phyloP scores from a whole-genome alignment of 2,329 filamentous ascomycete genomes.

The Cytospora schulzeri region DNA sequence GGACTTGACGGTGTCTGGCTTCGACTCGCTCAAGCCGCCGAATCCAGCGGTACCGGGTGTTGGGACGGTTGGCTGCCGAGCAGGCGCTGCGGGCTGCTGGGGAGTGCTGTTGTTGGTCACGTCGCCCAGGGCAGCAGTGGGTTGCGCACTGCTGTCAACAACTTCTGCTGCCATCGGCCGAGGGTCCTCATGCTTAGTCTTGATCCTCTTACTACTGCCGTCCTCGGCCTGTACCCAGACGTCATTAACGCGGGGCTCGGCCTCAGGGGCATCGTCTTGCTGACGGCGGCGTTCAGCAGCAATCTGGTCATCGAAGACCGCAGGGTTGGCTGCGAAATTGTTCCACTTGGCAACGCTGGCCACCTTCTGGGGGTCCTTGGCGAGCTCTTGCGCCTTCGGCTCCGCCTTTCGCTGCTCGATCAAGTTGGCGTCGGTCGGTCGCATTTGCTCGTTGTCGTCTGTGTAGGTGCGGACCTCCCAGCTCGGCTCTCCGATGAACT shows the following conservation, averaged over 20 bases:
- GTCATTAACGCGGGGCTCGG: constrained; percentile 39
- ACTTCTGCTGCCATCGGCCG: background rate
- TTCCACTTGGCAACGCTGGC: constrained; percentile 8
- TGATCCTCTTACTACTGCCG: constrained; percentile 46
- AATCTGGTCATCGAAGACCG: background rate
- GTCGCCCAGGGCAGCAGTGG: background rate
- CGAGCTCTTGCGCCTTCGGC: constrained; percentile 30
- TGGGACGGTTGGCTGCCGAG: constrained; percentile 21
- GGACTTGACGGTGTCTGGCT: background rate
- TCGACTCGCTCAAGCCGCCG: background rate
- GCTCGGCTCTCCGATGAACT: constrained; percentile 64
- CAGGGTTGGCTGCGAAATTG: constrained; percentile 2
- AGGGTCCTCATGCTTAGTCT: constrained; percentile 28
- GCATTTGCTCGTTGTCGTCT: constrained; percentile 78
- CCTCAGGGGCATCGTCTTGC: constrained; percentile 15
- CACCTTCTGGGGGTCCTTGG: constrained; percentile 32
- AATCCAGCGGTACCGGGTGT: constrained; percentile 5
- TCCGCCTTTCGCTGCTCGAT: constrained; percentile 50
- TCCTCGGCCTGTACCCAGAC: constrained; percentile 44
- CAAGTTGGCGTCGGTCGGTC: constrained; percentile 81
- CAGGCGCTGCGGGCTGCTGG: constrained; percentile 5
- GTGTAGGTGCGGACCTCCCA: constrained; percentile 72
- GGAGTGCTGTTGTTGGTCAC: background rate
- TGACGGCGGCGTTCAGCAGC: constrained; percentile 15
- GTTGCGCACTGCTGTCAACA: background rate